Base-by-base conservation (phyloP, 805 yeast genomes). In the Blastobotrys chiropterorum region DNA sequence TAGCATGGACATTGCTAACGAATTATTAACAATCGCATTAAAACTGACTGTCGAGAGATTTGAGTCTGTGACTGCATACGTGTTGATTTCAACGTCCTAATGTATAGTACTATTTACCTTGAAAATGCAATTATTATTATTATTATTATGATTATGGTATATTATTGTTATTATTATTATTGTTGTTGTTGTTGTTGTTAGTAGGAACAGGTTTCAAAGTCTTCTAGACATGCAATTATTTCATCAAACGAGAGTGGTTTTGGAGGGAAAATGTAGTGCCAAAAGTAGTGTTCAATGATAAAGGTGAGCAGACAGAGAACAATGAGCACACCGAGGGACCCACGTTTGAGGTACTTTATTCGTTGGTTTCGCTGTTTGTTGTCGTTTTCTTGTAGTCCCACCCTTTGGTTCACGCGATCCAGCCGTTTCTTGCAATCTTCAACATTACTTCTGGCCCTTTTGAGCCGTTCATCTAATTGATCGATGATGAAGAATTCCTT, bases 21-120 rank as follows among this genome's bases (percentile, higher is more conserved):
- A 90, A 62, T 67, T 90, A 41, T 65, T 81, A 46, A 70, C 74
- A 44, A 78, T 89, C 31, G 79, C 83, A 30, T 70, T 85, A 56
- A 77, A 80, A 46, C 68, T 90, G 49, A 73, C 81, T 38, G 82
- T 83, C 52, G 89, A 81, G 60, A 72, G 96, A 56, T 84, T 85
- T 59, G 87, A 82, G 54, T 79, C 86, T 22, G 72, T 89, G 57
- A 78, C 92, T 2, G 88, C 94, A 2, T 87, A 86, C 63, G 77
- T 90, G 20, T 72, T 87, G 48, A 81, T 88, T 2, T 74, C 86
- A 3, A 46, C 62, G 20, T 53, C 46, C 11, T 49, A 38, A 31
- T 41, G 8, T 15, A 15, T 43, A 11, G 8, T 48, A 13, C 13
- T 38, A 46, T 31, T 15, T 21, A 19, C 15, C 22, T 38, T 3